Conservation (phyloP, 768 basidiomycete species). For the Podaxis rugospora region DNA sequence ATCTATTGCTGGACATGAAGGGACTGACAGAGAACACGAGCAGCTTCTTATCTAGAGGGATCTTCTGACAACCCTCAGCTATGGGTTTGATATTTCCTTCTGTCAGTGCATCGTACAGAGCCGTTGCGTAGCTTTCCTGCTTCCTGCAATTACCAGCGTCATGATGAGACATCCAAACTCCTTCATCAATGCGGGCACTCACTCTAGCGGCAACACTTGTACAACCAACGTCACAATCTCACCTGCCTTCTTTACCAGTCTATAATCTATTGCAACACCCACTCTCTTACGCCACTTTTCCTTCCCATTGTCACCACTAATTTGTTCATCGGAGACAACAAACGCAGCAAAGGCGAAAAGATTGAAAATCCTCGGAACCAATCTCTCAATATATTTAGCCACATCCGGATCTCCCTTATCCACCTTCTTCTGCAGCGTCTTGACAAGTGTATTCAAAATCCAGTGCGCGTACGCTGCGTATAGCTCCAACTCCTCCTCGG, state of each 20-base stretch:
- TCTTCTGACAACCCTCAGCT: conserved; percentile 51
- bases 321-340: conserved; percentile 18
- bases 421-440: conserved; percentile 48
- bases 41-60: conserved; percentile 27
- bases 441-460: conserved; percentile 64
- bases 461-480: conserved; percentile 84
- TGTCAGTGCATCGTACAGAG: conserved; percentile 51
- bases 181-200: conserved; percentile 27
- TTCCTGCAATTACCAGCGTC: conserved; percentile 35
- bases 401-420: conserved; percentile 64
- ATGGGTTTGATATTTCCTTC: conserved; percentile 49
- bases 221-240: conserved; percentile 65
- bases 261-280: conserved; percentile 35
- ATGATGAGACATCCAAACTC: conserved; percentile 4
- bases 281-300: conserved; percentile 61
- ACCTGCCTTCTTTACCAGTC: conserved; percentile 59
- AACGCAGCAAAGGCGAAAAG: conserved; percentile 47
- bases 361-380: conserved; percentile 70
- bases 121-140: conserved; percentile 54
- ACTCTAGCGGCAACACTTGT: conserved; percentile 63
- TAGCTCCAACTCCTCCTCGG: conserved; percentile 45
- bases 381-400: conserved; percentile 70
- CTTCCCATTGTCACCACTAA: conserved; percentile 31
- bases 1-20: not conserved
- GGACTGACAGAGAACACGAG: conserved; percentile 9